Evolutionary conservation across 768 basidiomycete genomes (phyloP).

Genomic region (Aureoboletus auriporus): DNA sequence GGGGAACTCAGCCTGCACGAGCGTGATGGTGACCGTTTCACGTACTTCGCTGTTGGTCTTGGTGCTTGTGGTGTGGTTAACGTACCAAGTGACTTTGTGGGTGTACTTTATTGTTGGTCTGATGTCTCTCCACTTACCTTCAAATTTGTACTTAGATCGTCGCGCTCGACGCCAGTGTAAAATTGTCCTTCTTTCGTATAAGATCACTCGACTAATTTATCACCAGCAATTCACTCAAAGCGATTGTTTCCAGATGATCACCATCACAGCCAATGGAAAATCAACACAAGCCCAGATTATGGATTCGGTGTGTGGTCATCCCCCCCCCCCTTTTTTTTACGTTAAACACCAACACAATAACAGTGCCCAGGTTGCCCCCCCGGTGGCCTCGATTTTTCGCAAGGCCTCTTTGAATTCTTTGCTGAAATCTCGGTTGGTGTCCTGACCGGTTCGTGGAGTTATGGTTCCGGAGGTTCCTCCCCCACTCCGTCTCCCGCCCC

Average conservation of each 20-base stretch:
- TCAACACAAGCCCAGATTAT: conserved; percentile 52
- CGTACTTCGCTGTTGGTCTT: conserved; percentile 40
- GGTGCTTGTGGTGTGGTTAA: conserved; percentile 39
- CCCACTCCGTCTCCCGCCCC: conserved; percentile 13
- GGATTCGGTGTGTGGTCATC: conserved; percentile 46
- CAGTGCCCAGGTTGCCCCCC: conserved; percentile 67
- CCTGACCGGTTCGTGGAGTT: conserved; percentile 57
- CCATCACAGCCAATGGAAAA: conserved; percentile 58
- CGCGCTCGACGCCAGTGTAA: conserved; percentile 36
- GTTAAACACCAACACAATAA: background rate
- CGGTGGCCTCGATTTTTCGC: conserved; percentile 64
- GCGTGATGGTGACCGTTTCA: conserved; percentile 27
- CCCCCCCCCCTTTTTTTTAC: background rate
- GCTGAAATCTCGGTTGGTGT: conserved; percentile 45
- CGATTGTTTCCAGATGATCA: conserved; percentile 59
- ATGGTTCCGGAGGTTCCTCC: conserved; percentile 22
- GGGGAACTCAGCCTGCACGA: conserved; percentile 21
- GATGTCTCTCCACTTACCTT: conserved; percentile 1
- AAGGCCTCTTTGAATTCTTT: conserved; percentile 64
- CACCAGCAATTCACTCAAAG: conserved; percentile 52
- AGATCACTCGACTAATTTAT: conserved; percentile 1
- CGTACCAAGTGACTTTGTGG: conserved; percentile 32
- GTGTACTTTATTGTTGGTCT: conserved; percentile 4
- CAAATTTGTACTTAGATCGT: conserved; percentile 42
- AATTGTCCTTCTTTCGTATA: background rate